Evolutionary conservation across 1,139 yeast genomes (phyloP).

Genomic region (Meyerozyma carpophila): DNA sequence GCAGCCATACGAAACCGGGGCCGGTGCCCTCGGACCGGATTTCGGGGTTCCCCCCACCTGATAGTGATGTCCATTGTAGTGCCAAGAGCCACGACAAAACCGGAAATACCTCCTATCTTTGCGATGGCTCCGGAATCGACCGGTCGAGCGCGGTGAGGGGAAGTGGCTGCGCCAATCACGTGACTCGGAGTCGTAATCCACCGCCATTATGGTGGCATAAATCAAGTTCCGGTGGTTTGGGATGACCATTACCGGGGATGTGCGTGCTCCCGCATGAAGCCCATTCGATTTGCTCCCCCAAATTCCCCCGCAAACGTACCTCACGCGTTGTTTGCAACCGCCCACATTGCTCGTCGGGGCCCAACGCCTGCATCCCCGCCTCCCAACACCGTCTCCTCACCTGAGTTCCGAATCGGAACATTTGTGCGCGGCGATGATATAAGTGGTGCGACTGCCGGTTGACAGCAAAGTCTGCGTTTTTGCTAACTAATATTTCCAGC

Average conservation of each 20-base stretch:
- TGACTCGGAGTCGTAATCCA: not conserved
- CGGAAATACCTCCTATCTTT: not conserved
- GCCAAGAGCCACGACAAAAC: not conserved
- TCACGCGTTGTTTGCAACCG: not conserved
- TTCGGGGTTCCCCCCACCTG: no score
- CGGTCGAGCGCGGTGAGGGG: not conserved
- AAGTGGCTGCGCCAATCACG: not conserved
- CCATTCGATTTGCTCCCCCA: not conserved
- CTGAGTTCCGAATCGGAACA: constrained; percentile 2
- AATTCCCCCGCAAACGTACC: not conserved
- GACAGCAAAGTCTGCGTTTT: not conserved
- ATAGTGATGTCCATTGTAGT: not conserved
- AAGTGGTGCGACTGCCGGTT: constrained; percentile 1
- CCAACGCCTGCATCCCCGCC: constrained; percentile 2
- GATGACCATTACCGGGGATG: not conserved
- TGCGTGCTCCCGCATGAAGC: not conserved
- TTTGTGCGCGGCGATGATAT: constrained; percentile 2
- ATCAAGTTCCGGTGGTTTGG: not conserved
- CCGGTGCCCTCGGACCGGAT: no score
- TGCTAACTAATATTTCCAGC: not conserved
- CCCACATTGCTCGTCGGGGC: not conserved
- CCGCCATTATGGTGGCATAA: no score
- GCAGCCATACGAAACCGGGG: not conserved
- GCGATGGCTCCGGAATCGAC: not conserved
- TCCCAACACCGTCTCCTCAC: constrained; percentile 2